Conservation (phyloP, 257 asterid species). For the Solanum raphanifolium region DNA sequence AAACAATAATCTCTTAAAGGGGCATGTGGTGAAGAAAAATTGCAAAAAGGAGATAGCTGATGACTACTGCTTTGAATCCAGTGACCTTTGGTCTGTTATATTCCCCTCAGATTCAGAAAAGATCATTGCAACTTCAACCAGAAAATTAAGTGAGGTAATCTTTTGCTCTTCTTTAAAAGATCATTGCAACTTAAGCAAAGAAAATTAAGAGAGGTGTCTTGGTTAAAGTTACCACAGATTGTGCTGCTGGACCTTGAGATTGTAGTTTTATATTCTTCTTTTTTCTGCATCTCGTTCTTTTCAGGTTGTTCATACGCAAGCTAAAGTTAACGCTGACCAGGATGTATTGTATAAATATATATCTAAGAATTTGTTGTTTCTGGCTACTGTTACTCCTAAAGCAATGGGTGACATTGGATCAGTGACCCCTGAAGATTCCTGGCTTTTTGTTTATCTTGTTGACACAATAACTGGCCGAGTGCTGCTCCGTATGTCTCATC, state of each 20-base stretch:
- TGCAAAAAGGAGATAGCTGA: constrained; percentile 45
- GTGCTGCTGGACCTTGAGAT: constrained; percentile 7
- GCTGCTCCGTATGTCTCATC: constrained; percentile 82
- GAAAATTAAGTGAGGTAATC: constrained; percentile 72
- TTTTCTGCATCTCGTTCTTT: constrained; percentile 7
- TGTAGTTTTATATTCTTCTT: background rate
- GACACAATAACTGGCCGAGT: constrained; percentile 94
- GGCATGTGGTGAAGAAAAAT: constrained; percentile 52
- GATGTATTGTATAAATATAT: constrained; percentile 90
- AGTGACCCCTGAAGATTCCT: constrained; percentile 85
- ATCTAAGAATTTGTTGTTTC: constrained; percentile 77
- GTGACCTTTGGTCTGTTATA: constrained; percentile 74
- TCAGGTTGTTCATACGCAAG: constrained; percentile 96
- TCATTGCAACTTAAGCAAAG: background rate
- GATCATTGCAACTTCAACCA: constrained; percentile 68
- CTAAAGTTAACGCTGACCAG: constrained; percentile 83
- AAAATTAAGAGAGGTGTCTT: background rate
- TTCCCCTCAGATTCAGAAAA: constrained; percentile 85
- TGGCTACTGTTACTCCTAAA: constrained; percentile 85
- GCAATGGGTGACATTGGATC: constrained; percentile 83
- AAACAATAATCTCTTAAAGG: constrained; percentile 52
- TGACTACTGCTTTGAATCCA: constrained; percentile 56
- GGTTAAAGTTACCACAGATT: background rate
- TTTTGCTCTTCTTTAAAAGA: background rate
- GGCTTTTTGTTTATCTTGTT: constrained; percentile 67